phyloP scores from a whole-genome alignment of 148 eudicot species.

The Spergularia bocconei region DNA sequence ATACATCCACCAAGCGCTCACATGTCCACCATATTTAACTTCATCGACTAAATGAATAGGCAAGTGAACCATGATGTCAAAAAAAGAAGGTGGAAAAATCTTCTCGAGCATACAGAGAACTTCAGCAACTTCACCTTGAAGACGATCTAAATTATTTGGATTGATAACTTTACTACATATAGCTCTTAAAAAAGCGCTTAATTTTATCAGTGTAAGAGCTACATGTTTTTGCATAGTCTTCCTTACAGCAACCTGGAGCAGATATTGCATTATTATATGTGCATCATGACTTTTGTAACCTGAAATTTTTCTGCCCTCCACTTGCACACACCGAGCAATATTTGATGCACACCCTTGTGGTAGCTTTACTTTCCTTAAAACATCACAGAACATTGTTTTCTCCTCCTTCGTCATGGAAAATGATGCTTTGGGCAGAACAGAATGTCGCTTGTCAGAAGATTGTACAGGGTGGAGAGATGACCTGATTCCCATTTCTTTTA shows the following conservation, averaged over 20 bases:
- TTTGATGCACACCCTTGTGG: neutral
- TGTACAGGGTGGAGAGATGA: neutral
- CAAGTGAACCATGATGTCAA: slow-evolving; percentile 13
- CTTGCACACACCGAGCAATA: neutral
- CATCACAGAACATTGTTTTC: neutral
- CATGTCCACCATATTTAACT: slow-evolving; percentile 1
- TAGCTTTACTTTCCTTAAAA: neutral
- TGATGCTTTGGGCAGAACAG: neutral
- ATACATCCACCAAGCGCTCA: slow-evolving; percentile 26
- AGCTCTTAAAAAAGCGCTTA: neutral
- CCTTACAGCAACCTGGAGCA: too few species aligned
- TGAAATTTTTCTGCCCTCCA: too few species aligned
- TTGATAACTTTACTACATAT: neutral
- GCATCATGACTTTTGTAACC: too few species aligned
- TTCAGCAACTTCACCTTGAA: slow-evolving; percentile 6
- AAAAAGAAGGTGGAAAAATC: slow-evolving; percentile 9
- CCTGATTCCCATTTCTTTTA: neutral
- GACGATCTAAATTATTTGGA: neutral
- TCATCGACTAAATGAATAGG: slow-evolving; percentile 21
- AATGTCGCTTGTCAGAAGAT: neutral
- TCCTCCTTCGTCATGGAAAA: neutral
- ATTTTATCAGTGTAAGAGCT: slow-evolving; percentile 6
- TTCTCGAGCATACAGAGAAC: neutral
- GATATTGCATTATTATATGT: too few species aligned
- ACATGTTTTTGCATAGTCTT: neutral